Base-by-base conservation (phyloP, 176 grass and related monocot species). In the Carex littledalei region DNA sequence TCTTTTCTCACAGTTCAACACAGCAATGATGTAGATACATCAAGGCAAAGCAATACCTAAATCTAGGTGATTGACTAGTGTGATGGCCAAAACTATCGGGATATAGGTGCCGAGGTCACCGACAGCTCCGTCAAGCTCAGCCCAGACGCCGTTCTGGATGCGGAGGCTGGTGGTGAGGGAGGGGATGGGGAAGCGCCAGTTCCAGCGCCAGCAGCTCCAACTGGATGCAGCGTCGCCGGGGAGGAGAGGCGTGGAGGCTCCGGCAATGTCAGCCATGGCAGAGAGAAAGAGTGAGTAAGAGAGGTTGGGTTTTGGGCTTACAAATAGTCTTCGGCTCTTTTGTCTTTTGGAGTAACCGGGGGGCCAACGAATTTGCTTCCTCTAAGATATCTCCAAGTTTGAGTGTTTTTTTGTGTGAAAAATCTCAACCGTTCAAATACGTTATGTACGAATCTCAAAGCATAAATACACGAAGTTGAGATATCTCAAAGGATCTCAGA, bases 91-190 rank as follows among this genome's bases (percentile, higher is more conserved):
- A 8, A 94, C 90, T 86, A 98, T 97, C 21, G 94, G 94, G 54
- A 97, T 97, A 85, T 94, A 97, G 58, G 94, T 97, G 83, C 94
- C 92, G 62, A 97, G 88, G 63, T 97, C 94, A 17, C 94, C 94
- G 62, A 94, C 90, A 11, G 94, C 90, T 68, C 92, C 90, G 35
- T 88, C 87, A 6, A 97, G 85, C 88, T 97, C 94, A 21, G 87
- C 89, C 92, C 92, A 97, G 4, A 92, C 70, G 5, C 90, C 84
- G 2, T 84, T 92, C 60, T 92, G 89, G 15, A 94, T 88, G 24
- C 85, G 59, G 73, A 94, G 62, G 32, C 56, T 34, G 18, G 85
- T 21, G 54, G 70, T 22, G 43, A 83, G 24, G 21, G 80, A 76
- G 6, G 67, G 86, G 8, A 87, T 15, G 86, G 55, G 78, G 80